Percentiles rank a stretch among this genome's conserved stretches.
Evolutionary conservation across 179 eudicot species (phyloP).

Genomic region (Silene coronaria): DNA sequence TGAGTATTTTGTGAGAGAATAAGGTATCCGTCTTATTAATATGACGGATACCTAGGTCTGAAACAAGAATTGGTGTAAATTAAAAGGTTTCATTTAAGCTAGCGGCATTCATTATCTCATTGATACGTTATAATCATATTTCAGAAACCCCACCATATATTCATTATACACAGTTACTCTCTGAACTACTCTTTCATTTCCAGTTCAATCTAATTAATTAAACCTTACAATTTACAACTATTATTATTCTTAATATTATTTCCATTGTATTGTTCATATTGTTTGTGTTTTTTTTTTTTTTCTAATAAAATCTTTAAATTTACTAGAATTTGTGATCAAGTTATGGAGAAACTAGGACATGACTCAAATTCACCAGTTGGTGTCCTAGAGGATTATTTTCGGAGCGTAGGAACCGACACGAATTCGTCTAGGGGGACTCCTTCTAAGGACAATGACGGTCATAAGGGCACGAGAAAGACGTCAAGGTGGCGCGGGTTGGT

Average conservation of each 20-base stretch:
- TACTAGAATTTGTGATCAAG: neutral
- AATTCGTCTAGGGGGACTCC: constrained; percentile 24
- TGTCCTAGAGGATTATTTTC: constrained; percentile 36
- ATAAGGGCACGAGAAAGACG: neutral
- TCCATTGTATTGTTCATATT: neutral
- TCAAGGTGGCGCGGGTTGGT: constrained; percentile 29
- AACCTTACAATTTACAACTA: neutral
- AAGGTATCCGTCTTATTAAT: too few species aligned
- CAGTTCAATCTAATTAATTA: neutral
- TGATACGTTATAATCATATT: constrained; percentile 15
- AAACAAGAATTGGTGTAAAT: too few species aligned
- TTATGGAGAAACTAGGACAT: constrained; percentile 21
- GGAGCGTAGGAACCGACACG: constrained; percentile 27
- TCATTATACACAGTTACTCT: constrained; percentile 8
- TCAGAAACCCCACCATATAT: constrained; percentile 13
- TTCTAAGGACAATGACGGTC: constrained; percentile 16
- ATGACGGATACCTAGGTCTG: too few species aligned
- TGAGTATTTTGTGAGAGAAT: too few species aligned
- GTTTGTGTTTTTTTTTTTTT: too few species aligned
- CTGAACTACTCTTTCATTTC: constrained; percentile 14
- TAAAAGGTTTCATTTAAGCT: neutral
- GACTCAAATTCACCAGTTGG: constrained; percentile 38
- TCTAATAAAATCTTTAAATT: too few species aligned
- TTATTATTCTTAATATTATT: neutral
- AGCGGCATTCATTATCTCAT: neutral